Evolutionary conservation across 768 basidiomycete genomes (phyloP).

Genomic region (Podaxis sp.): DNA sequence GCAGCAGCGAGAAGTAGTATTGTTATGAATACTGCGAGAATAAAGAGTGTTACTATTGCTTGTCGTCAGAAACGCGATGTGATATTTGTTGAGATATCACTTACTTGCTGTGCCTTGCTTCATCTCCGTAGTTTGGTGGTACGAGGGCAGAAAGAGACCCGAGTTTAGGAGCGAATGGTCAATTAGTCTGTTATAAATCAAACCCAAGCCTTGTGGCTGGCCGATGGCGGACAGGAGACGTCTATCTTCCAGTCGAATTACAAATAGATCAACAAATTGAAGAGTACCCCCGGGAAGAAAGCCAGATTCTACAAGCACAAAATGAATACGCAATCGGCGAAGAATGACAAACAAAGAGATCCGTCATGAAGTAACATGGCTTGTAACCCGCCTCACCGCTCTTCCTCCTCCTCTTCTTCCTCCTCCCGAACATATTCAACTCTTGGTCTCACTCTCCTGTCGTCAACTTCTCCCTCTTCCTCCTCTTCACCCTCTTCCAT

Average conservation of each 20-base stretch:
- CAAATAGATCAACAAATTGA: neutral
- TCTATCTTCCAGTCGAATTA: constrained; percentile 1
- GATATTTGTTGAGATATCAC: neutral
- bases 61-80: neutral
- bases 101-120: constrained; percentile 9
- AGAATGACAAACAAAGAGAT: neutral
- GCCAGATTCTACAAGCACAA: neutral
- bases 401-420: constrained; percentile 13
- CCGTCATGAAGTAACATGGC: neutral
- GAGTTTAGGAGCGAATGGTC: neutral
- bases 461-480: constrained; percentile 18
- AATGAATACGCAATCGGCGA: neutral
- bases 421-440: constrained; percentile 9
- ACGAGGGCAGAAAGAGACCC: neutral
- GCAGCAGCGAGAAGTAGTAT: constrained; percentile 6
- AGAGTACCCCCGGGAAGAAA: neutral
- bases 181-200: neutral
- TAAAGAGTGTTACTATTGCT: constrained; percentile 5
- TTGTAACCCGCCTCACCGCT: neutral
- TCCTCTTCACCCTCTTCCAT: constrained; percentile 33
- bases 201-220: neutral
- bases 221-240: neutral
- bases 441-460: neutral
- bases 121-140: neutral
- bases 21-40: constrained; percentile 1